Evolutionary conservation across 805 yeast species (phyloP).

Genomic region (Candida bentonensis): DNA sequence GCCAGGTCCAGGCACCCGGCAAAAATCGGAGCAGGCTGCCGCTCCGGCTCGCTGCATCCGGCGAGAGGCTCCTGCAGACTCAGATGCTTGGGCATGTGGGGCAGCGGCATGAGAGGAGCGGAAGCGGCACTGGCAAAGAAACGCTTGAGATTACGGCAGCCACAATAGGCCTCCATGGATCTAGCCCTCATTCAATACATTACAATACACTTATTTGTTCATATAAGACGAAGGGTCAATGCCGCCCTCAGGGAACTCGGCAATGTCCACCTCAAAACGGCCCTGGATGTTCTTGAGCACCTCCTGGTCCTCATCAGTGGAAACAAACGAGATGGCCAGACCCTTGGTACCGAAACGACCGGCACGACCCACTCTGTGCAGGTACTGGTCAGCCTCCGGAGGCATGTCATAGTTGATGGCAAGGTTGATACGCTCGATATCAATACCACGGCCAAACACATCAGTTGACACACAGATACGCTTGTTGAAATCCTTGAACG

Average conservation of each 20-base stretch:
- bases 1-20: no score
- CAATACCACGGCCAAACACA: slow-evolving; percentile 98
- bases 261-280: slow-evolving; percentile 89
- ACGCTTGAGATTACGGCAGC: no score
- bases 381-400: slow-evolving; percentile 90
- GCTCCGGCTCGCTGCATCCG: no score
- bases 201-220: slow-evolving; percentile 55
- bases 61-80: no score
- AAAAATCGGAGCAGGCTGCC: no score
- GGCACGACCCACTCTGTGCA: slow-evolving; percentile 99
- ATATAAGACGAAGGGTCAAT: slow-evolving; percentile 95
- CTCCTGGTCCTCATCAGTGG: slow-evolving; percentile 77
- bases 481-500: slow-evolving; percentile 94
- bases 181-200: not conserved
- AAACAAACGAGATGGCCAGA: slow-evolving; percentile 82
- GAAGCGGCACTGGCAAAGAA: no score
- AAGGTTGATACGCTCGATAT: slow-evolving; percentile 94
- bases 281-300: slow-evolving; percentile 87
- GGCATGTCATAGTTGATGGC: slow-evolving; percentile 98
- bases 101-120: no score
- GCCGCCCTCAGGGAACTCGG: slow-evolving; percentile 95
- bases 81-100: no score
- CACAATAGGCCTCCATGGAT: no score
- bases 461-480: slow-evolving; percentile 98
- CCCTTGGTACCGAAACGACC: slow-evolving; percentile 99